Evolutionary conservation across 805 yeast species (phyloP), one percentile per base, ranked within the genome.

Genomic region (Candida corydali): DNA sequence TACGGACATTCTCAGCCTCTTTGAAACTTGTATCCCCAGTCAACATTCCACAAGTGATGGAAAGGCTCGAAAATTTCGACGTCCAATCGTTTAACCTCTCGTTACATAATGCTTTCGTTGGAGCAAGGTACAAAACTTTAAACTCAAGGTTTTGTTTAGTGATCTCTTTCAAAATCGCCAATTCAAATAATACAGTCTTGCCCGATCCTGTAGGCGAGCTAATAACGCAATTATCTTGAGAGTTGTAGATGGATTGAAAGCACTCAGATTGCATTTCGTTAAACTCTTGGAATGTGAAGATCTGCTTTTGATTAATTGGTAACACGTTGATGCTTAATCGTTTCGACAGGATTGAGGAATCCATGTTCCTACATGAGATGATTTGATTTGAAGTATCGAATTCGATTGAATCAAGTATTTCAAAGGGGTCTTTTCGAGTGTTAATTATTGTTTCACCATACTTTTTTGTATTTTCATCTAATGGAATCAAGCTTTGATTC

Each of bases 131-230:
- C 2, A 76, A 45, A 4, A 63, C 57, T 46, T 63, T 66, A 7
- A 57, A 38, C 20, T 57, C 51, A 8, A 12, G 3, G 46, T 31
- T 14, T 18, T 32, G 17, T 16, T 17, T 32, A 12, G 18, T 22
- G 16, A 65, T 47, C 6, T 61, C 51, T 27, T 62, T 51, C 16
- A 73, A 41, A 2, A 76, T 71, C 0, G 80, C 78, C 27, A 76
- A 47, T 47, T 76, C 81, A 46, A 74, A 74, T 4, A 76, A 49
- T 0, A 67, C 78, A 0, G 81, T 75, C 43, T 76, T 76, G 0
- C 82, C 81, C 0, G 82, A 75, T 0, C 82, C 81, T 0, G 81
- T 74, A 1, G 82, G 82, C 4, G 81, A 59, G 27, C 76, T 64
- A 8, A 76, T 55, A 3, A 76, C 71, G 43, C 71, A 67, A 40